Base-by-base conservation (phyloP, 768 basidiomycete species). In the Grammothele lineata region DNA sequence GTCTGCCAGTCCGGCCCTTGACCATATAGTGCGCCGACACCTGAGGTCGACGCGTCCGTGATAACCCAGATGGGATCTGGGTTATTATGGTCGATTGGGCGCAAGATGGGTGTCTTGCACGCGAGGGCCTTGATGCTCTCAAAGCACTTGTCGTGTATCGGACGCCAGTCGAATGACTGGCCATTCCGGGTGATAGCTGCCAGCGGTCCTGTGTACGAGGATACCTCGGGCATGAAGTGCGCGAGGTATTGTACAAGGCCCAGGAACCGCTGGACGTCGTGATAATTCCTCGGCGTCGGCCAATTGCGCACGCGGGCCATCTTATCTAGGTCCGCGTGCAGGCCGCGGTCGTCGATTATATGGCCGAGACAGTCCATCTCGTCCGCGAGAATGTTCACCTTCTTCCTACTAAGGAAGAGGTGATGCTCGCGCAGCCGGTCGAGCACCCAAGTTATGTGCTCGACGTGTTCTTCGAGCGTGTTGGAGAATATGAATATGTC, bases 401-500 rank as follows among this genome's bases (percentile, higher is more conserved):
- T 74, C 17, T 55, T 38, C 6, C 37, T 32, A 36, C 66, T 66
- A 0, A 73, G 54, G 48, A 57, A 72, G 4, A 76, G 55, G 1
- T 61, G 17, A 6, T 56, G 38, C 15, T 60, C 35, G 1, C 61
- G 34, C 0, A 76, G 53, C 0, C 40, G 51, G 0, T 61, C 51
- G 35, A 75, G 63, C 2, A 73, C 61, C 2, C 59, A 32, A 1
- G 44, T 27, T 0, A 76, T 51, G 49, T 71, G 62, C 9, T 54
- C 11, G 23, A 65, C 56, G 40, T 76, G 73, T 1, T 73, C 72
- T 18, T 67, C 65, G 3, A 71, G 50, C 0, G 63, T 55, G n/a
- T 68, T 47, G 0, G 65, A 68, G 47, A 50, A 74, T 0, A 74
- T 57, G 37, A 75, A 68, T 3, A 76, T 65, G 51, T 76, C 69